Evolutionary conservation across 495 filamentous ascomycete genomes (phyloP), one percentile per base, ranked within the genome.

Genomic region (Aspergillus sparsus): DNA sequence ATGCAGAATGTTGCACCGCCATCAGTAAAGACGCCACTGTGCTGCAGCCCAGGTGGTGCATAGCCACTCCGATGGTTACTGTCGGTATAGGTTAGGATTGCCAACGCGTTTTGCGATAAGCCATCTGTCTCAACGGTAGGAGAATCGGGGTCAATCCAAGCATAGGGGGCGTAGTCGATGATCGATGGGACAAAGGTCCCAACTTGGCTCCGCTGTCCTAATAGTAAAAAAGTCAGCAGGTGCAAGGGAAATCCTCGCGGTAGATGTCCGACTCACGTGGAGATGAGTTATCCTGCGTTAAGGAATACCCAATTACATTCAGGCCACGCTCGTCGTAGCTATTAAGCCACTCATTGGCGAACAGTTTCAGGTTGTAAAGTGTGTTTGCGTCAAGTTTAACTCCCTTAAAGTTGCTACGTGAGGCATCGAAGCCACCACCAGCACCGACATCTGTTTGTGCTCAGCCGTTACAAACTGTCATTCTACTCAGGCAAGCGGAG

Each of bases 101-200:
- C 46, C 11, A 49, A 21, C 21, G 46, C 46, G 21, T 49, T 49
- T 16, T 27, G 13, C 31, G 11, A 9, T 21, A 49, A 49, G 46
- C 18, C 46, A 49, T 49, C 18, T 11, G 46, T 49, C 11, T 18
- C 46, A 27, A 49, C 46, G 21, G 11, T 49, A 12, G 6, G 6
- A 39, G 6, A 7, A 12, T 39, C 36, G 36, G 36, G 36, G 36
- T 39, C 36, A 39, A 39, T 6, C 36, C 32, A 53, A 7, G 50
- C 7, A 16, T 53, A 53, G 12, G 50, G 50, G n/a, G 50, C 50
- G 27, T 53, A 53, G 50, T 53, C 50, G 16, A 53, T 53, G 32
- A 53, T n/a, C 39, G 50, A 35, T 11, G 50, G 50, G n/a, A 34
- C 32, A 10, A 53, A 53, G 32, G 50, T 53, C 10, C 50, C 50